A percentile compares a stretch with the other conserved stretches of the same genome.
phyloP scores from a whole-genome alignment of 176 grass and related monocot species.

The Bonia amplexicaulis region DNA sequence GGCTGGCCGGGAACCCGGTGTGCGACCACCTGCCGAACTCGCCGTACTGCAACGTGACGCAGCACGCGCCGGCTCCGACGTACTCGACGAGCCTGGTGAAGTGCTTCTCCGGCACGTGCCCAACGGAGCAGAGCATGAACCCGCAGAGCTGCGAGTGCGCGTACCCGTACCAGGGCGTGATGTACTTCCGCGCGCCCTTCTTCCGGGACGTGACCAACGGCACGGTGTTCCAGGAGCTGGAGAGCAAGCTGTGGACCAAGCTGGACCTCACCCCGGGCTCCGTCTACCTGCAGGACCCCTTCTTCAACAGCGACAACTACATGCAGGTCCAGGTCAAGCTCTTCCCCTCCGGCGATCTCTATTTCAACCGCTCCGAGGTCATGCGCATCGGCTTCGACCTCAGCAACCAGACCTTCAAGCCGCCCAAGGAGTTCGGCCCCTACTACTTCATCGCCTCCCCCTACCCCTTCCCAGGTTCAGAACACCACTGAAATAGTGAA shows the following conservation, averaged over 20 bases:
- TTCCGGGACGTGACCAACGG: slow-evolving; percentile 68
- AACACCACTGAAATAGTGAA: neutral
- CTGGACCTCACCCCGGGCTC: slow-evolving; percentile 66
- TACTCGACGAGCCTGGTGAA: slow-evolving; percentile 73
- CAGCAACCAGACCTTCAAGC: slow-evolving; percentile 85
- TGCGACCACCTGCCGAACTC: slow-evolving; percentile 29
- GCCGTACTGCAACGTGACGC: slow-evolving; percentile 46
- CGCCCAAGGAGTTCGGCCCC: slow-evolving; percentile 65
- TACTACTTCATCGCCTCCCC: slow-evolving; percentile 70
- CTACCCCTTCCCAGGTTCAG: slow-evolving; percentile 78
- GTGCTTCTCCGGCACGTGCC: slow-evolving; percentile 49
- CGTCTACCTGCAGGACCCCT: slow-evolving; percentile 72
- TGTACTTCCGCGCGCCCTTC: slow-evolving; percentile 67
- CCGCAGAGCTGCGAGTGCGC: slow-evolving; percentile 87
- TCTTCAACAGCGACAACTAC: slow-evolving; percentile 59
- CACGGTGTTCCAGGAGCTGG: slow-evolving; percentile 69
- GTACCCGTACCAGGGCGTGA: slow-evolving; percentile 72
- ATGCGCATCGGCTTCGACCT: slow-evolving; percentile 75
- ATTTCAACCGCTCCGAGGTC: slow-evolving; percentile 80
- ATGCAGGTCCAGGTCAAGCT: slow-evolving; percentile 67
- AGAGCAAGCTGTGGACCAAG: slow-evolving; percentile 60
- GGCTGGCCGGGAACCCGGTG: slow-evolving; percentile 83
- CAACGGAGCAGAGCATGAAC: slow-evolving; percentile 55
- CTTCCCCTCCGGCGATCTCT: slow-evolving; percentile 57
- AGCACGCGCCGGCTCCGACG: slow-evolving; percentile 12